A percentile compares a stretch with the other conserved stretches of the same genome.
Conservation (phyloP, 805 yeast species). For the Schwanniomyces yamadae region DNA sequence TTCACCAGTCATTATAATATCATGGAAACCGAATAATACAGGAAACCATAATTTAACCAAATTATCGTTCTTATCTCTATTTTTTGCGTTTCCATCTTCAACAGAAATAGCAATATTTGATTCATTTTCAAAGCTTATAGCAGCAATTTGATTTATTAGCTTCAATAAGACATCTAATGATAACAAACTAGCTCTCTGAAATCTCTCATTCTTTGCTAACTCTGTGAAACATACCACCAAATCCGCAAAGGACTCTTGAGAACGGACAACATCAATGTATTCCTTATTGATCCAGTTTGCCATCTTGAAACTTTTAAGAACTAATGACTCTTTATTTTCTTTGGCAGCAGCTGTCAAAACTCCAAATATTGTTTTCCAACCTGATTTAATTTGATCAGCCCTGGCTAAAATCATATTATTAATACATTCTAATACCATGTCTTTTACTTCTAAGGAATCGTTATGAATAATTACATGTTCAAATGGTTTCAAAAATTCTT, state of each 20-base stretch:
- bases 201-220: constrained; percentile 79
- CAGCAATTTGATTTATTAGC: constrained; percentile 60
- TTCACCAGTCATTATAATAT: constrained; percentile 87
- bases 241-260: constrained; percentile 66
- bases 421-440: constrained; percentile 87
- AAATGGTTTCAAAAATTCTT: constrained; percentile 89
- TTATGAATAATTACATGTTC: constrained; percentile 73
- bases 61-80: constrained; percentile 23
- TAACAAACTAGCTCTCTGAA: constrained; percentile 77
- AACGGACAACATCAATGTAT: constrained; percentile 59
- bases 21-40: constrained; percentile 78
- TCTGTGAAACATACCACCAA: constrained; percentile 75
- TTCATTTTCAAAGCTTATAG: constrained; percentile 27
- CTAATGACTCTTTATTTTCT: constrained; percentile 56
- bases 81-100: constrained; percentile 14
- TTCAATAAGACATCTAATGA: constrained; percentile 71
- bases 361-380: constrained; percentile 89
- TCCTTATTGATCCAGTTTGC: constrained; percentile 61
- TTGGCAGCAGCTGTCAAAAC: constrained; percentile 74
- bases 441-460: constrained; percentile 67
- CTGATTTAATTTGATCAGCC: constrained; percentile 75
- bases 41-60: constrained; percentile 79
- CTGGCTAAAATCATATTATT: constrained; percentile 80
- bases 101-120: constrained; percentile 10
- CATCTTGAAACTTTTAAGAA: constrained; percentile 61